Conservation (phyloP, 2,329 filamentous ascomycete genomes). For the Beauveria scarabaeidicola region DNA sequence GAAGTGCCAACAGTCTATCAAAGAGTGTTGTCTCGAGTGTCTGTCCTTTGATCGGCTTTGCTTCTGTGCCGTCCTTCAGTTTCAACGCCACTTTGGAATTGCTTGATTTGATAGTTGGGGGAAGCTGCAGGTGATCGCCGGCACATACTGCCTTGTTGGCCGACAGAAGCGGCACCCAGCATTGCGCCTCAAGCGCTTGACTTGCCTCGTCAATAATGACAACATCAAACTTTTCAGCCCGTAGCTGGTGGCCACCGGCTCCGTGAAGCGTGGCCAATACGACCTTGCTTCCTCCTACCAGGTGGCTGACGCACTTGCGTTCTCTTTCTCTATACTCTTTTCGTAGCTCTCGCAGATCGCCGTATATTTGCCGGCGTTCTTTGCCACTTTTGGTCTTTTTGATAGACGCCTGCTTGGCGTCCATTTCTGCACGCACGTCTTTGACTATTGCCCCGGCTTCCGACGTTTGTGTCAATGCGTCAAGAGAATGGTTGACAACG, state of each 20-base stretch:
- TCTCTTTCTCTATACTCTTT: conserved; percentile 86
- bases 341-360: conserved; percentile 73
- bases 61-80: conserved; percentile 26
- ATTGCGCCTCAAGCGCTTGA: conserved; percentile 92
- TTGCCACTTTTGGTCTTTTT: conserved; percentile 75
- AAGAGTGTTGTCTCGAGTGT: conserved; percentile 87
- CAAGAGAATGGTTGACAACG: conserved; percentile 81
- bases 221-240: conserved; percentile 76
- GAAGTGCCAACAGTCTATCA: conserved; percentile 72
- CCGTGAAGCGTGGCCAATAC: conserved; percentile 90
- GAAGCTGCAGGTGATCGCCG: conserved; percentile 88
- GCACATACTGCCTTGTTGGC: conserved; percentile 82
- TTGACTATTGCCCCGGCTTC: conserved; percentile 83
- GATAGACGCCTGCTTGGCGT: conserved; percentile 79
- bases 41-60: conserved; percentile 39
- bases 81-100: conserved; percentile 41
- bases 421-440: conserved; percentile 88
- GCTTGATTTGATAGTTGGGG: conserved; percentile 84
- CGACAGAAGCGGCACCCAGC: conserved; percentile 82
- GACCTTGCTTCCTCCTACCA: conserved; percentile 73
- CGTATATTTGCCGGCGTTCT: conserved; percentile 75
- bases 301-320: conserved; percentile 64
- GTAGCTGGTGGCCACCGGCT: conserved; percentile 75
- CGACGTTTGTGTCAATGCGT: conserved; percentile 82
- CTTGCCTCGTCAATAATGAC: conserved; percentile 95